Conservation (phyloP, 2,329 filamentous ascomycete genomes). For the Fusarium pseudonygamai region DNA sequence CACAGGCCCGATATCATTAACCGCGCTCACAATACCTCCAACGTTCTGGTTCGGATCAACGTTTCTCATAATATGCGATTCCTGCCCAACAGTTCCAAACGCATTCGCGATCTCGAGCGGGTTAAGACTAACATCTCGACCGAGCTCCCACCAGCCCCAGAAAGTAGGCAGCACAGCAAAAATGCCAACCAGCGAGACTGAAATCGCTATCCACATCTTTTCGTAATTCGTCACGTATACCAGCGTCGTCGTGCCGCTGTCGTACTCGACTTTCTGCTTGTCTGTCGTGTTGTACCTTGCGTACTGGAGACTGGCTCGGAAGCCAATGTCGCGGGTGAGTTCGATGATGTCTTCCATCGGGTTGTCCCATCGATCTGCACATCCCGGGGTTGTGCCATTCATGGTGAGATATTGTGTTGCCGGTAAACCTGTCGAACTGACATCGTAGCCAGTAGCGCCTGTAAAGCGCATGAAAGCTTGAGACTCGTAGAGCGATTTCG, state of each 20-base stretch:
- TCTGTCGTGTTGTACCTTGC: constrained; percentile 31
- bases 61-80: constrained; percentile 28
- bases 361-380: constrained; percentile 23
- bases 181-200: constrained; percentile 29
- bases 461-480: constrained; percentile 23
- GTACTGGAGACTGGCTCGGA: constrained; percentile 36
- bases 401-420: constrained; percentile 35
- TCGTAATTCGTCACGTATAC: constrained; percentile 34
- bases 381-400: constrained; percentile 8
- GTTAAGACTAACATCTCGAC: constrained; percentile 35
- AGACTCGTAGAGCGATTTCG: constrained; percentile 8
- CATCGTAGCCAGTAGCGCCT: constrained; percentile 27
- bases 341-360: constrained; percentile 39
- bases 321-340: constrained; percentile 33
- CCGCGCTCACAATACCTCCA: constrained; percentile 17
- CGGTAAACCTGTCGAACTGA: constrained; percentile 10
- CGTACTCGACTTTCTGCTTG: constrained; percentile 18
- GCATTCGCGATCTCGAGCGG: constrained; percentile 38
- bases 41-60: constrained; percentile 36
- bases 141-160: constrained; percentile 41
- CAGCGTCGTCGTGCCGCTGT: constrained; percentile 19
- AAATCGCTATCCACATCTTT: constrained; percentile 34
- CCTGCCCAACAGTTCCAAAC: constrained; percentile 26
- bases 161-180: constrained; percentile 30
- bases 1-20: constrained; percentile 22